Base-by-base conservation (phyloP, 805 yeast genomes). In the Candida morakotiae region DNA sequence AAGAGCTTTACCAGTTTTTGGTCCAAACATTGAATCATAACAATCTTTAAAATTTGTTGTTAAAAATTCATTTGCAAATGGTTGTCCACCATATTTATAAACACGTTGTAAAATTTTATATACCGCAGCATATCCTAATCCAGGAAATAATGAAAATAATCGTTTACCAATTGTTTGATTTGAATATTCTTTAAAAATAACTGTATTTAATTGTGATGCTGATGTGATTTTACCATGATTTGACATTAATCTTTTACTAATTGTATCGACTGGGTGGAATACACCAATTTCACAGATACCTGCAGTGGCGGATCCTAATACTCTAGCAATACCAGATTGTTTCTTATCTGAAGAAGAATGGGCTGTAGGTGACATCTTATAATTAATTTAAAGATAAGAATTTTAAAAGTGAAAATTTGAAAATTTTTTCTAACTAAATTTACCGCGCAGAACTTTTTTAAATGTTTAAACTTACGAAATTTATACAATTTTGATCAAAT, bases 71-170 rank as follows among this genome's bases (percentile, higher is more conserved):
- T 93, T 93, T 46, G 91, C 99, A 58, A 87, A 89, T 33, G 99
- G 98, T 70, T 93, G 99, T 35, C 99, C 99, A 57, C 98, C 98
- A 62, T 93, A 93, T 68, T 93, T 93, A 77, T 93, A 93, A 39
- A 93, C 97, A 70, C 99, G 81, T 69, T 93, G 99, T 51, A 91
- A 71, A 51, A 93, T 83, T 67, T 93, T 93, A 74, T 93, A 93
- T 48, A 88, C 86, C 32, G 98, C 98, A 45, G 98, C 98, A 58
- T 93, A 93, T 18, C 98, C 98, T 46, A 93, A 75, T 60, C 99
- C 99, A 14, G 99, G 98, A 70, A 93, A 93, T 46, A 93, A 73
- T 9, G 97, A 83, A 47, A 87, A 67, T 31, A 86, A 56, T 61
- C 97, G 77, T 43, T 77, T 73, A 16, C 79, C 79, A 2, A 87